Conservation (phyloP, 1,139 yeast genomes). For the Geotrichum carabidarum region DNA sequence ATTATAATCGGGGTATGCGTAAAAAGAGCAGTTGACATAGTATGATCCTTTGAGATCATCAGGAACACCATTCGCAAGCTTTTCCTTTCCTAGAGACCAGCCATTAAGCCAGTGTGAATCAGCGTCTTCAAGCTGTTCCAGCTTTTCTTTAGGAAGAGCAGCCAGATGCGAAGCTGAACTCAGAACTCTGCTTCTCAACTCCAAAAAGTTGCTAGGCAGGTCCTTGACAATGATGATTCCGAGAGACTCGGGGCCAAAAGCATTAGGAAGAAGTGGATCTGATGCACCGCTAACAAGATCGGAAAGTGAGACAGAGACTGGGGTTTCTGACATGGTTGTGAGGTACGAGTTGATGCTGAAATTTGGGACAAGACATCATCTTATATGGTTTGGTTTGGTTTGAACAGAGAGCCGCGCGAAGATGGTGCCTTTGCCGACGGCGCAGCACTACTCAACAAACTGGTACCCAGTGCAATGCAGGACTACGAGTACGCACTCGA, state of each 20-base stretch:
- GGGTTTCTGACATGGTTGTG: slow-evolving; percentile 10
- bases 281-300: slow-evolving; percentile 40
- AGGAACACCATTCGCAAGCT: slow-evolving; percentile 41
- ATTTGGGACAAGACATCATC: background rate
- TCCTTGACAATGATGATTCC: slow-evolving; percentile 49
- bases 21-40: slow-evolving; percentile 58
- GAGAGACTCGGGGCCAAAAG: slow-evolving; percentile 56
- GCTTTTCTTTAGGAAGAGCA: slow-evolving; percentile 38
- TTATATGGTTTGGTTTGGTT: background rate
- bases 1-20: slow-evolving; percentile 42
- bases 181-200: slow-evolving; percentile 45
- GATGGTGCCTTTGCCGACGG: background rate
- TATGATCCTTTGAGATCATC: slow-evolving; percentile 56
- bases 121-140: slow-evolving; percentile 44
- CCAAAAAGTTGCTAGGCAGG: slow-evolving; percentile 41
- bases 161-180: slow-evolving; percentile 47
- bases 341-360: background rate
- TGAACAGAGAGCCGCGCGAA: background rate
- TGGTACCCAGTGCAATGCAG: too few species aligned
- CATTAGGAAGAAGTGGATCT: slow-evolving; percentile 39
- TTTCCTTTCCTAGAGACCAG: slow-evolving; percentile 64
- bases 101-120: slow-evolving; percentile 54
- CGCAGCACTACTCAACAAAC: background rate
- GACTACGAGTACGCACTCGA: too few species aligned
- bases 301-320: slow-evolving; percentile 36